Base-by-base conservation (phyloP, 331 rosid species). In the Malus hybrid region DNA sequence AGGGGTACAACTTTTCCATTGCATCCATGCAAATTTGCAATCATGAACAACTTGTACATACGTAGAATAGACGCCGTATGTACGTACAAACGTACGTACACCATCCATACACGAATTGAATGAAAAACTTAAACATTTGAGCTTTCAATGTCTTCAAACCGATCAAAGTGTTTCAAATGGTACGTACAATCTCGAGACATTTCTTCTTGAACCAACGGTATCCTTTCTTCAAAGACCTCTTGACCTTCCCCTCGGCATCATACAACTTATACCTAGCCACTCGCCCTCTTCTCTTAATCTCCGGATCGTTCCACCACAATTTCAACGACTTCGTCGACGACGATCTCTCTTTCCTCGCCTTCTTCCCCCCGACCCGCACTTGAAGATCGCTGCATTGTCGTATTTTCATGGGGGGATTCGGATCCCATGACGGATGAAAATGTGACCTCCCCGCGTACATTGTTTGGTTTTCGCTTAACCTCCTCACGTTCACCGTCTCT, bases 281-380 rank as follows among this genome's bases (percentile, higher is more conserved):
- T 44, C 98, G 70, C 0, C 81, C 76, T 28, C 68, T 71, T 77
- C 98, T 79, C 83, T 86, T 88, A 20, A 61, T 20, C 71, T 91
- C 92, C 1, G 96, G 88, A 8, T 89, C 85, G 31, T 87, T 88
- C 93, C 96, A 89, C 92, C 90, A 88, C 13, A 76, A 70, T 18
- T 57, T 73, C 6, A 19, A 46, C 5, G 60, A 8, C 69, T 60
- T 60, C 20, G 33, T 71, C 0, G 82, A 54, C 65, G 83, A 59
- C 1, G 75, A 42, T 60, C n/a, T 63, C 33, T 22, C 12, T 10
- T 57, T 7, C 3, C 39, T 2, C 15, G 6, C 19, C 62, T 75
- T 79, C 3, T 2, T 55, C 10, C 32, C 77, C 6, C 44, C 36
- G 22, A 28, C 14, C 9, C 66, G n/a, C 14, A 28, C 15, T 28